These are phyloP conservation scores for Thielaviopsis punctulata DNA, from an alignment of 2,329 filamentous ascomycete species.

Conservation along the genomic window DNA sequence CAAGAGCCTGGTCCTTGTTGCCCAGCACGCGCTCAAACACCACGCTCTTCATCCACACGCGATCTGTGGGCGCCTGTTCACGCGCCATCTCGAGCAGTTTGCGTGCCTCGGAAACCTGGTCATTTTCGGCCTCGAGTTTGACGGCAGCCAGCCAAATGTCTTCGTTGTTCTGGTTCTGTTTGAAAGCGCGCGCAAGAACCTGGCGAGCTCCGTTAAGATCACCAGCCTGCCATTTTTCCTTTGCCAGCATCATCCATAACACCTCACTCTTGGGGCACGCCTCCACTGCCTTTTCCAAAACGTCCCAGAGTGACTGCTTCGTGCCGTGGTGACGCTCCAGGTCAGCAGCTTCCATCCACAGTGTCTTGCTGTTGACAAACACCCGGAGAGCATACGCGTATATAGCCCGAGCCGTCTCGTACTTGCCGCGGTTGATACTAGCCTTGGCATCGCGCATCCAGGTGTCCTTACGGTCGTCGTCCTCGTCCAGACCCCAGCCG, in stretches of 20 bases:
- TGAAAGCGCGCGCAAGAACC: constrained; percentile 78
- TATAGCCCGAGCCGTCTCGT: constrained; percentile 82
- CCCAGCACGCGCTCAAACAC: constrained; percentile 79
- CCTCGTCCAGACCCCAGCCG: constrained; percentile 83
- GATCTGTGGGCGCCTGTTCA: constrained; percentile 79
- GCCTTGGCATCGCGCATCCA: constrained; percentile 88
- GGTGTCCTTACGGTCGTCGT: constrained; percentile 87
- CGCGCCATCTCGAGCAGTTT: constrained; percentile 68
- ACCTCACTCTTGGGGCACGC: constrained; percentile 82
- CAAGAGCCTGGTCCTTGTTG: constrained; percentile 63
- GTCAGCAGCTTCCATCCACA: constrained; percentile 84
- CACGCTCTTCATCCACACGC: constrained; percentile 93
- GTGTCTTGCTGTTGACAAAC: constrained; percentile 71
- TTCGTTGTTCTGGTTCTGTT: constrained; percentile 90
- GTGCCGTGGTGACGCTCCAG: constrained; percentile 79
- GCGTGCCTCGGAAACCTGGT: constrained; percentile 64
- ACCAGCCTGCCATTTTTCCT: constrained; percentile 82
- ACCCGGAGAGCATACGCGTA: constrained; percentile 80
- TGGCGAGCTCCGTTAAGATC: constrained; percentile 73
- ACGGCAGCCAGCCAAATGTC: constrained; percentile 96
- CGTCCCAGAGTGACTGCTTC: constrained; percentile 63
- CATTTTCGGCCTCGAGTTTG: constrained; percentile 84
- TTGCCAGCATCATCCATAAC: constrained; percentile 88
- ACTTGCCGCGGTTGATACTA: constrained; percentile 65
- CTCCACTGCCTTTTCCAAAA: constrained; percentile 85